These are phyloP conservation scores for Dianthus caryophyllus DNA, from an alignment of 148 eudicot genomes.

Conservation along the genomic window DNA sequence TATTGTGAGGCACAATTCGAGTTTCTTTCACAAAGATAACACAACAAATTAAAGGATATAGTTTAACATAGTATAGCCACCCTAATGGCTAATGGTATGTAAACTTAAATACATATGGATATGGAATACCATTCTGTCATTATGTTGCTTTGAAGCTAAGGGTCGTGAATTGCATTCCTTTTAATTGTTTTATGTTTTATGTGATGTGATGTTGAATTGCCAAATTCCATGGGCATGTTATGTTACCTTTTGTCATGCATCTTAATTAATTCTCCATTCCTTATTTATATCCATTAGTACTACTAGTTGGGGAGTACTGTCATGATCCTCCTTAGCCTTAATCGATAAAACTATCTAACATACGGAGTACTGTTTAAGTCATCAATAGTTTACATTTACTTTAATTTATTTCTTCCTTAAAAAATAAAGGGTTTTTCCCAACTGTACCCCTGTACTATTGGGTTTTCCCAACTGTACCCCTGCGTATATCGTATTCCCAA, in stretches of 20 bases:
- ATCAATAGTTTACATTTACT: too few relatives aligned
- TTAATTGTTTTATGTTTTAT: conserved; percentile 20
- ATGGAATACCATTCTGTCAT: conserved; percentile 19
- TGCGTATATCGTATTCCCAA: too few relatives aligned
- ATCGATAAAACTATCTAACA: too few relatives aligned
- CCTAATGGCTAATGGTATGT: conserved; percentile 9
- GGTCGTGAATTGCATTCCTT: conserved; percentile 2
- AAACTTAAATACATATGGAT: not conserved
- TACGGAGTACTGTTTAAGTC: too few relatives aligned
- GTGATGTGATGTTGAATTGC: conserved; percentile 2
- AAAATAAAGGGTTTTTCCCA: too few relatives aligned
- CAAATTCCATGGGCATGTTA: conserved; percentile 29
- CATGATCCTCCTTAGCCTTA: too few relatives aligned
- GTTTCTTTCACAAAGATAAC: not conserved
- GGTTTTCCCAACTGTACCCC: too few relatives aligned
- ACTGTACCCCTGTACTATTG: too few relatives aligned
- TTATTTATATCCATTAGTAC: not conserved
- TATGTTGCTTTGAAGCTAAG: conserved; percentile 20
- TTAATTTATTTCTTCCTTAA: too few relatives aligned
- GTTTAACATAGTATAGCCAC: not conserved
- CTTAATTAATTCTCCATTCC: conserved; percentile 22
- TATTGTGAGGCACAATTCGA: not conserved
- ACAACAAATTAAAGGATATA: not conserved
- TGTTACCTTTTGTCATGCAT: conserved; percentile 24
- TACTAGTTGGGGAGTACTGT: not conserved